phyloP scores from a whole-genome alignment of 31 red algal species.

The Odonthalia washingtoniensis region DNA sequence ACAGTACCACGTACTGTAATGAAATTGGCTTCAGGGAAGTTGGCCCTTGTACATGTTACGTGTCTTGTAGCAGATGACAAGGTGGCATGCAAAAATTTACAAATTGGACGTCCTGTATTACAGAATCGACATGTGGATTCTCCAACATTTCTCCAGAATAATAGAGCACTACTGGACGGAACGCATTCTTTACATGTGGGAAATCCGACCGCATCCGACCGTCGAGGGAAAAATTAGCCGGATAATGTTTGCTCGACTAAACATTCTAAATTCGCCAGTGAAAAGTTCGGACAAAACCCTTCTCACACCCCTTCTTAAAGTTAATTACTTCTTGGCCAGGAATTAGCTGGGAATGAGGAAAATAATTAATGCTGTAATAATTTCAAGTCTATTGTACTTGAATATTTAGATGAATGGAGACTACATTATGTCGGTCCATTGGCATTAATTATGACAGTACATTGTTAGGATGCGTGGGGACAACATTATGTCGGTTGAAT shows the following conservation, averaged over 20 bases:
- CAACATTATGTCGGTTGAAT: too few species aligned
- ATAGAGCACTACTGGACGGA: constrained; percentile 7
- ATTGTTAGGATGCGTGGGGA: too few species aligned
- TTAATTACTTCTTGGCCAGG: too few species aligned
- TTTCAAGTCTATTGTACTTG: too few species aligned
- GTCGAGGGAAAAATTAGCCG: constrained; percentile 23
- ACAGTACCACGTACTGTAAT: constrained; percentile 34
- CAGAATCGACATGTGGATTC: constrained; percentile 19
- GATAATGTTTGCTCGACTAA: constrained; percentile 38
- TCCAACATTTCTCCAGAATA: background rate
- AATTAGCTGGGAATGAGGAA: too few species aligned
- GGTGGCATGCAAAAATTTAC: constrained; percentile 43
- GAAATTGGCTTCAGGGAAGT: constrained; percentile 1
- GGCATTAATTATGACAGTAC: too few species aligned
- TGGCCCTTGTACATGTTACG: constrained; percentile 38
- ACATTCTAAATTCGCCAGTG: background rate
- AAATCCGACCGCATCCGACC: background rate
- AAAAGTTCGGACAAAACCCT: background rate
- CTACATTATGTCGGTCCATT: too few species aligned
- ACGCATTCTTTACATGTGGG: constrained; percentile 13
- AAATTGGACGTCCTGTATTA: constrained; percentile 48
- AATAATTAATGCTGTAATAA: too few species aligned
- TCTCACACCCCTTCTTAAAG: constrained; percentile 16
- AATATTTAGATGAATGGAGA: too few species aligned
- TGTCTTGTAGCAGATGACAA: constrained; percentile 42